Base-by-base conservation (phyloP, 1,284 basidiomycete species). In the Trichosporon sp. region DNA sequence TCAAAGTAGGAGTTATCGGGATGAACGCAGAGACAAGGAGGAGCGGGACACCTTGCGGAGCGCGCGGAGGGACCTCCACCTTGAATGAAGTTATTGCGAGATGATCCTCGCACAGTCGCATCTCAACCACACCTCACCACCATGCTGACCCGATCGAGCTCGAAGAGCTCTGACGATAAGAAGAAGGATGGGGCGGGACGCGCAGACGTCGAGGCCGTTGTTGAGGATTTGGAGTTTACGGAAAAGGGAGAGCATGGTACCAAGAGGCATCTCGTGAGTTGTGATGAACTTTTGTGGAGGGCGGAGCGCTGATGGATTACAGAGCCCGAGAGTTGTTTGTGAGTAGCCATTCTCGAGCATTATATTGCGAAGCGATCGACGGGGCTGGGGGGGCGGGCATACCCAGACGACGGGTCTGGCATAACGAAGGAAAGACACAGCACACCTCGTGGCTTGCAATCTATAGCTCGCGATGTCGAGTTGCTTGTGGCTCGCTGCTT, bases 201-300 rank as follows among this genome's bases (percentile, higher is more conserved):
- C 13, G 46, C 46, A 25, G 46, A 52, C 46, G 46, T 52, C 46
- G 46, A 52, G 46, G 27, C 27, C 46, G 46, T 52, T 13, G 23
- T 29, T 6, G 56, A 58, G 56, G 36, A 36, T 36, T 54, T 60
- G 36, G 59, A 29, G 27, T 32, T 33, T n/a, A 65, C 59, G 9
- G 56, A 65, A 23, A 32, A 54, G n/a, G 63, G 63, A n/a, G 63
- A 65, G 25, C 44, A 49, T 19, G 63, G 63, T 13, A 61, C 60
- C 0, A 58, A 59, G 54, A 37, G 63, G 13, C 59, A 65, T 40
- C 60, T 65, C 10, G 63, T 61, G 44, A 52, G 63, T 65, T 16
- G 27, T 23, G 6, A n/a, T 10, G 40, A 3, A n/a, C 4, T 7
- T 23, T n/a, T n/a, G n/a, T n/a, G n/a, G n/a, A n/a, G n/a, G n/a